Evolutionary conservation across 2,329 filamentous ascomycete genomes (phyloP).

Genomic region (Delphinella strobiligena): DNA sequence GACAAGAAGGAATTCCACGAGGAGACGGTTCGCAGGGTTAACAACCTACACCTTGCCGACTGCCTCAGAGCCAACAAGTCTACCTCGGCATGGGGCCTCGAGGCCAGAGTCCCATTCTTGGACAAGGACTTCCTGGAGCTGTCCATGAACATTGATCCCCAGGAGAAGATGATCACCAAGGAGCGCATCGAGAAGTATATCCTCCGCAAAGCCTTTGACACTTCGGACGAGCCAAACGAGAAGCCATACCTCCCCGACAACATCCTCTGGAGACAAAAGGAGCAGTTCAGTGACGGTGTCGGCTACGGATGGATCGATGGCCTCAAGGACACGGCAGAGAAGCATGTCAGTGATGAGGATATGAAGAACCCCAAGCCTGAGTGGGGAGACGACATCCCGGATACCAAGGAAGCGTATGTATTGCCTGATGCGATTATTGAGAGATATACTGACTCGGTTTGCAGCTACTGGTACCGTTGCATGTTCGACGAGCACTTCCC

Average conservation of each 20-base stretch:
- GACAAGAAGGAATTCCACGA: slow-evolving; percentile 87
- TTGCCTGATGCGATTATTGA: background rate
- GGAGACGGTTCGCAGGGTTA: slow-evolving; percentile 86
- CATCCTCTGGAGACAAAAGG: slow-evolving; percentile 97
- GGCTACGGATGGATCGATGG: slow-evolving; percentile 99
- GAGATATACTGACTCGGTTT: background rate
- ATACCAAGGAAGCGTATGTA: slow-evolving; percentile 89
- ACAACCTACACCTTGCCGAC: slow-evolving; percentile 94
- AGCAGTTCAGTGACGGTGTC: slow-evolving; percentile 97
- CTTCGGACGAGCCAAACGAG: slow-evolving; percentile 66
- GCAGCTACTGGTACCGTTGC: slow-evolving; percentile 84
- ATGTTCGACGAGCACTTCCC: slow-evolving; percentile 99
- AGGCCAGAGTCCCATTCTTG: slow-evolving; percentile 94
- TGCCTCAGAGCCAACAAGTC: slow-evolving; percentile 98
- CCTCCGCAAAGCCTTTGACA: slow-evolving; percentile 94
- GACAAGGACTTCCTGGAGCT: slow-evolving; percentile 94
- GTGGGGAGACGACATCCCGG: slow-evolving; percentile 86
- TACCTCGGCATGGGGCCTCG: slow-evolving; percentile 92
- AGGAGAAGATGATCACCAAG: slow-evolving; percentile 90
- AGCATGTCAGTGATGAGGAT: slow-evolving; percentile 88
- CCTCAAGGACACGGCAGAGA: slow-evolving; percentile 86
- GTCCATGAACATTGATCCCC: slow-evolving; percentile 85
- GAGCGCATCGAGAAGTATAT: slow-evolving; percentile 95
- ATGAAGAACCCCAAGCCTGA: slow-evolving; percentile 96
- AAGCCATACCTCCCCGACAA: slow-evolving; percentile 86